Percentiles rank a stretch among this genome's conserved stretches.
Conservation (phyloP, 1,139 yeast species). For the Yamadazyma epiphylla region DNA sequence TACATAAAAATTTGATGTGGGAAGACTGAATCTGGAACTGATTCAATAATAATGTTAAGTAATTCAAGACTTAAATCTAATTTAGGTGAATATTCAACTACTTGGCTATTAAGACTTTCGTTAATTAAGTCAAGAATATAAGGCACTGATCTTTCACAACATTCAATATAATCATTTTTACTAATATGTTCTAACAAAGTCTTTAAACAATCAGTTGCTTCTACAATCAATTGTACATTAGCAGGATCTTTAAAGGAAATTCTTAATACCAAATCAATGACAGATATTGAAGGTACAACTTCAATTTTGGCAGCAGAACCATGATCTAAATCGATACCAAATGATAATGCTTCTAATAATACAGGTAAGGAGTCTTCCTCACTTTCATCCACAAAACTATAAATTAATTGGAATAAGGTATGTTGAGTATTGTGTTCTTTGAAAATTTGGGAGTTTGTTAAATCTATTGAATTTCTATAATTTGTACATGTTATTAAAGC, state of each 20-base stretch:
- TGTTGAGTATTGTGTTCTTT: conserved; percentile 19
- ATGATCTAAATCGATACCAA: conserved; percentile 46
- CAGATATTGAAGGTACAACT: conserved; percentile 13
- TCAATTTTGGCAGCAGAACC: conserved; percentile 23
- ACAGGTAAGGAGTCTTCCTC: conserved; percentile 81
- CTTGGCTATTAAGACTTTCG: conserved; percentile 11
- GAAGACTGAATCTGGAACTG: conserved; percentile 31
- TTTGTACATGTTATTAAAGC: conserved; percentile 52
- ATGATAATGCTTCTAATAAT: conserved; percentile 65
- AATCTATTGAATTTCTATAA: conserved; percentile 46
- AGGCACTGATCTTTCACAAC: conserved; percentile 54
- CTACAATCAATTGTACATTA: conserved; percentile 65
- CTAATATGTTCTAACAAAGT: conserved; percentile 50
- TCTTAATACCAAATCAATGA: conserved; percentile 54
- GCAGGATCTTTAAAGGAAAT: conserved; percentile 74
- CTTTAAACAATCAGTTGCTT: conserved; percentile 57
- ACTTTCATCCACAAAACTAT: conserved; percentile 54
- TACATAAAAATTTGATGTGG: conserved; percentile 47
- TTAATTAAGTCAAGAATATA: conserved; percentile 38
- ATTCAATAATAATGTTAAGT: conserved; percentile 52
- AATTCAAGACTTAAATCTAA: conserved; percentile 67
- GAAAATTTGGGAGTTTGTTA: conserved; percentile 14
- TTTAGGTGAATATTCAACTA: conserved; percentile 51
- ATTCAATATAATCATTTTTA: conserved; percentile 38
- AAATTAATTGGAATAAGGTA: conserved; percentile 24